These are phyloP conservation scores for Kitagawia praeruptora DNA, from an alignment of 129 eudicot species.

Conservation along the genomic window DNA sequence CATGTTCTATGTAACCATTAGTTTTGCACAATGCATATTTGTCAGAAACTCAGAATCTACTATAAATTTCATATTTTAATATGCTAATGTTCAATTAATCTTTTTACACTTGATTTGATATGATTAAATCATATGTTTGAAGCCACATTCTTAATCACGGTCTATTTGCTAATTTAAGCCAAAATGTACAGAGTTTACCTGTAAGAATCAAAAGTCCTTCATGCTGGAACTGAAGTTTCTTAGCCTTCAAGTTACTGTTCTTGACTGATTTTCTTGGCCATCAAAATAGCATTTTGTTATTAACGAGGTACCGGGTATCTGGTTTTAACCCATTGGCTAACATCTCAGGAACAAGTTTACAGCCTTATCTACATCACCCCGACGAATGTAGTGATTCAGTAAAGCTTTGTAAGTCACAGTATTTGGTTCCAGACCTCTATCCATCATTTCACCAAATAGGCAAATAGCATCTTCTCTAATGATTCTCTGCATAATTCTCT, in stretches of 20 bases:
- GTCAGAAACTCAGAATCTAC: too few species aligned
- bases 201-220: conserved; percentile 6
- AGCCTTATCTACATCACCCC: conserved; percentile 33
- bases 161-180: too few species aligned
- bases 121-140: too few species aligned
- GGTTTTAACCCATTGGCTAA: conserved; percentile 30
- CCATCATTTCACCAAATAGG: conserved; percentile 56
- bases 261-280: conserved; percentile 31
- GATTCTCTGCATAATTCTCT: too few species aligned
- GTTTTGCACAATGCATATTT: too few species aligned
- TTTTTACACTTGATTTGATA: too few species aligned
- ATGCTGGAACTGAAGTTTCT: conserved; percentile 24
- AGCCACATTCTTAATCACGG: too few species aligned
- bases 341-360: conserved; percentile 38
- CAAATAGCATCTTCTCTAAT: conserved; percentile 54
- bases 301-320: conserved; percentile 20
- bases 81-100: too few species aligned
- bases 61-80: too few species aligned
- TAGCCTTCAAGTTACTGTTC: conserved; percentile 23
- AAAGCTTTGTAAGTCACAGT: conserved; percentile 55
- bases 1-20: too few species aligned
- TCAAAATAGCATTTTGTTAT: conserved; percentile 22
- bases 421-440: conserved; percentile 61
- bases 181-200: conserved; percentile 1
- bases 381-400: conserved; percentile 40